phyloP scores from a whole-genome alignment of 768 basidiomycete genomes.

The Chlorophyllum brunneum region DNA sequence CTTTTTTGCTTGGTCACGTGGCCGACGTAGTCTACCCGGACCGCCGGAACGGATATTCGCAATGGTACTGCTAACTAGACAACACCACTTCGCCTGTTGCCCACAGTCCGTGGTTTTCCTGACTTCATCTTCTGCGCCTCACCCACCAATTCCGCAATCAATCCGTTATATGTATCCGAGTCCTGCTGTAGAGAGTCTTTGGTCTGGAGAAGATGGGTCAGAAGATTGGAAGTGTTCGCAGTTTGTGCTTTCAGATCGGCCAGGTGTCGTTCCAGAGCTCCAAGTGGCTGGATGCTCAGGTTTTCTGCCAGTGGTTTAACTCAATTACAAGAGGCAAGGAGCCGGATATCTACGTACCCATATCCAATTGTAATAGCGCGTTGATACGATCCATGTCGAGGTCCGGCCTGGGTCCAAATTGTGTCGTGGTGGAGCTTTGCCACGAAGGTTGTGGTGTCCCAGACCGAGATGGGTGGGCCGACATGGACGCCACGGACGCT shows the following conservation, averaged over 20 bases:
- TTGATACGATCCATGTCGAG: constrained; percentile 65
- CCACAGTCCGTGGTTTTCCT: constrained; percentile 42
- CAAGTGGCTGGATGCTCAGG: constrained; percentile 66
- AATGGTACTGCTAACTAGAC: not conserved
- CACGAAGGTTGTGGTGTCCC: constrained; percentile 42
- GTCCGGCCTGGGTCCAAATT: constrained; percentile 75
- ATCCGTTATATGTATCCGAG: constrained; percentile 83
- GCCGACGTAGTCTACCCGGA: not conserved
- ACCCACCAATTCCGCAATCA: constrained; percentile 89
- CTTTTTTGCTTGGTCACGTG: constrained; percentile 16
- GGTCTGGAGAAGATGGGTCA: constrained; percentile 80
- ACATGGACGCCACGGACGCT: constrained; percentile 27
- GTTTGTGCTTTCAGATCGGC: constrained; percentile 69
- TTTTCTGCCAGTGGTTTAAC: constrained; percentile 43
- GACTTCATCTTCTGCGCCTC: constrained; percentile 85
- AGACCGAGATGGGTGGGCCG: constrained; percentile 46
- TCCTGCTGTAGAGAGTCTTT: constrained; percentile 83
- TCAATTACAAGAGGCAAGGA: too few relatives aligned
- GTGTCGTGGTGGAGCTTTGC: constrained; percentile 30
- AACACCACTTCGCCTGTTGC: constrained; percentile 6
- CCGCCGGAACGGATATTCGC: not conserved
- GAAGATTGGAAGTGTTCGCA: constrained; percentile 65
- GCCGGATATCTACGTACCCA: constrained; percentile 45
- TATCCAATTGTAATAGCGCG: constrained; percentile 58
- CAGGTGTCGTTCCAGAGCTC: constrained; percentile 62